These are phyloP conservation scores for Parmelia sp. DNA, from an alignment of 495 filamentous ascomycete species.

Conservation along the genomic window DNA sequence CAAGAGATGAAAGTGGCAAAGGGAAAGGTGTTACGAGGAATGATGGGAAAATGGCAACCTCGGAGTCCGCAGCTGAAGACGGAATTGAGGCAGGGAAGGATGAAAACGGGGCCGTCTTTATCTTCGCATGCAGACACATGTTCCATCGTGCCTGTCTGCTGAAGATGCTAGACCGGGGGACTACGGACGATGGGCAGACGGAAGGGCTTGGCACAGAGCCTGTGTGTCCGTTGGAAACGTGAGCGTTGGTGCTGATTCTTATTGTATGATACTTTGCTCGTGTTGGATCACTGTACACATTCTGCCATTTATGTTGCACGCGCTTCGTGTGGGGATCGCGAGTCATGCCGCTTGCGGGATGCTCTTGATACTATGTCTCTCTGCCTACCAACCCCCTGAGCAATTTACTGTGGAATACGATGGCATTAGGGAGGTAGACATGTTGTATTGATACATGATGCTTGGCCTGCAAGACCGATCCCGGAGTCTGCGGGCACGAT, in stretches of 20 bases:
- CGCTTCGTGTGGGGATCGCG: neutral
- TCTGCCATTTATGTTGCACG: conserved; percentile 15
- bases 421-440: no score
- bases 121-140: conserved; percentile 52
- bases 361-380: no score
- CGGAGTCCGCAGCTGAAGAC: neutral
- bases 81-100: neutral
- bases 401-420: no score
- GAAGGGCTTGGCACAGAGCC: conserved; percentile 34
- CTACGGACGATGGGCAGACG: conserved; percentile 12
- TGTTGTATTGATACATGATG: no score
- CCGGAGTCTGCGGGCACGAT: no score
- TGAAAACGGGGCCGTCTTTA: conserved; percentile 36
- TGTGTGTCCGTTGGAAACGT: conserved; percentile 40
- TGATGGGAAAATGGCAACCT: conserved; percentile 8
- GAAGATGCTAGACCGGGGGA: conserved; percentile 23
- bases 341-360: neutral
- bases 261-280: conserved; percentile 4
- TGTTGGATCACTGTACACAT: neutral
- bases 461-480: no score
- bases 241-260: conserved; percentile 3
- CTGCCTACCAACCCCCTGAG: no score
- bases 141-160: conserved; percentile 47
- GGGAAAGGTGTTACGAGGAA: conserved; percentile 18
- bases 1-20: conserved; percentile 15